A percentile compares a stretch with the other conserved stretches of the same genome.
These are phyloP conservation scores for Jatropha podagrica DNA, from an alignment of 441 rosid genomes.

Conservation along the genomic window DNA sequence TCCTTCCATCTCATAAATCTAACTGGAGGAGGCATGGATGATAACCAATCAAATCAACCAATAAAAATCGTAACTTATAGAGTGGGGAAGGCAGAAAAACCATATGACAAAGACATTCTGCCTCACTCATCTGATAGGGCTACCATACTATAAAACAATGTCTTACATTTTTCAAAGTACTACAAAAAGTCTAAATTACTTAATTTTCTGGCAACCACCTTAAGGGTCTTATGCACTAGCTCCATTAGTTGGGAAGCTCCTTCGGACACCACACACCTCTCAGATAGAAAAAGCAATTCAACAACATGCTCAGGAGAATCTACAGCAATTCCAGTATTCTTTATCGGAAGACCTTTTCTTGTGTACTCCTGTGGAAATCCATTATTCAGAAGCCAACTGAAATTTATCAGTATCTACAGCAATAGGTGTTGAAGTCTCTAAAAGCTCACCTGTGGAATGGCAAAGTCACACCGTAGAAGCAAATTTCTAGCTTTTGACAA, in stretches of 20 bases:
- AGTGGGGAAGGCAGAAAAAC: background rate
- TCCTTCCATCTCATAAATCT: background rate
- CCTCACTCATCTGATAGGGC: background rate
- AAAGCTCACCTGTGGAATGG: constrained; percentile 64
- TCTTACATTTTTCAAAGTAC: background rate
- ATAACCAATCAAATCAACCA: background rate
- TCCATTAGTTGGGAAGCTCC: constrained; percentile 87
- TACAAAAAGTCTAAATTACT: background rate
- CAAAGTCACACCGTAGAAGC: constrained; percentile 76
- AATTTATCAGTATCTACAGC: background rate
- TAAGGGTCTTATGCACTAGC: constrained; percentile 76
- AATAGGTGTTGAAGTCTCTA: constrained; percentile 1
- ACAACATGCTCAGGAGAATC: constrained; percentile 54
- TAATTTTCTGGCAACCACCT: constrained; percentile 41
- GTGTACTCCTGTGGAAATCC: constrained; percentile 54
- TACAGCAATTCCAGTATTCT: constrained; percentile 34
- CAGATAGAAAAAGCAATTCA: constrained; percentile 75
- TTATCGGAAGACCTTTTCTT: constrained; percentile 32
- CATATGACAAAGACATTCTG: background rate
- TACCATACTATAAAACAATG: background rate
- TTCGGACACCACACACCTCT: constrained; percentile 78
- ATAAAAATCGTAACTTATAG: no score
- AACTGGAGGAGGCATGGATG: background rate
- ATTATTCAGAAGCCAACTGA: constrained; percentile 23
- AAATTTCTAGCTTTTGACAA: constrained; percentile 84